Evolutionary conservation across 2,329 filamentous ascomycete genomes (phyloP), one percentile per base, ranked within the genome.

Genomic region (Hypoxylon sp.): DNA sequence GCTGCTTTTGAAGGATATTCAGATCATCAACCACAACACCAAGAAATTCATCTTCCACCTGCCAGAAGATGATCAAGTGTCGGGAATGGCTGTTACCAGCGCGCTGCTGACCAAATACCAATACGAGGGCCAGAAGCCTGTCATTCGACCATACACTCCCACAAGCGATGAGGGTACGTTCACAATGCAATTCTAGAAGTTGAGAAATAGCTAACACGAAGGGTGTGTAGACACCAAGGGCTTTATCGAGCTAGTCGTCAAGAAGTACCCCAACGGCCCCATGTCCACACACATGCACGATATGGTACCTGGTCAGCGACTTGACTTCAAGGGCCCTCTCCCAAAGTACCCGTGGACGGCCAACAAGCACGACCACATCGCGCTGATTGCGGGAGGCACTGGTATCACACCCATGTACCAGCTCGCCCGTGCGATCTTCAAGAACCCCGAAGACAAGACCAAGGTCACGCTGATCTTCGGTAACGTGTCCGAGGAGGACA

Each of bases 371-470:
- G 78, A 90, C 55, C 91, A 97, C 78, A 84, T 95, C 65, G 87
- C 84, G 27, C 79, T 93, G 61, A 83, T 99, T 58, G 91, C 93
- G n/a, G 94, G 94, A 65, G 94, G 94, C 60, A 97, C 94, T 5
- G 94, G 94, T 55, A 96, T 99, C 73, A 94, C 94, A 7, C 94
- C 94, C 63, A 97, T 97, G 93, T 97, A 90, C 81, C 94, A 99
- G 80, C 86, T 99, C 34, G 80, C 85, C 60, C 90, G 90, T 57
- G 82, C 87, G 69, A 96, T 99, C 76, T 96, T 97, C 86, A 90
- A 88, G 75, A 96, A 97, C 83, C 91, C 93, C 54, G 84, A 90
- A 31, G 94, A 99, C 78, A 92, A 94, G 84, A 99, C 94, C 65
- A 96, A 96, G 80, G 91, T 99, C 30, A 97, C 93, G 4, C 85